Conservation (phyloP, 2,329 filamentous ascomycete genomes). For the Lachnellula willkommii region DNA sequence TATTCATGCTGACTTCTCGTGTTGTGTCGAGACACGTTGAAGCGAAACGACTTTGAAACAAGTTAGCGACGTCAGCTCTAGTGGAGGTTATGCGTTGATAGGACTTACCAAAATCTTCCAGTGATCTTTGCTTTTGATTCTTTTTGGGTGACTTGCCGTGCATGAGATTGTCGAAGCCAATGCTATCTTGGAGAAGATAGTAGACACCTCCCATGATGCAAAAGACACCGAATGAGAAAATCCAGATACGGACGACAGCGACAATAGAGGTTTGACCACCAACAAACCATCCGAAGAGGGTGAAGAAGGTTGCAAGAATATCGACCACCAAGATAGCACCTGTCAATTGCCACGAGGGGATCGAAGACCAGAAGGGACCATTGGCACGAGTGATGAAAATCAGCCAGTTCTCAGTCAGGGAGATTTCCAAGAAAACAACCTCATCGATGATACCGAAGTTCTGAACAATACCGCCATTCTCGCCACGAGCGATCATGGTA, state of each 20-base stretch:
- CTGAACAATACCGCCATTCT: slow-evolving; percentile 79
- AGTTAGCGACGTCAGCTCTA: slow-evolving; percentile 41
- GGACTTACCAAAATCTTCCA: slow-evolving; percentile 82
- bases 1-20: slow-evolving; percentile 75
- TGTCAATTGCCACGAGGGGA: slow-evolving; percentile 78
- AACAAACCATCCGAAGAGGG: slow-evolving; percentile 78
- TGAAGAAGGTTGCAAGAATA: slow-evolving; percentile 79
- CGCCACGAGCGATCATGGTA: slow-evolving; percentile 66
- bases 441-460: slow-evolving; percentile 79
- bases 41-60: slow-evolving; percentile 67
- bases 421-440: slow-evolving; percentile 84
- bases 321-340: slow-evolving; percentile 78
- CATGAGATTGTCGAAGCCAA: slow-evolving; percentile 86
- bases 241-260: slow-evolving; percentile 81
- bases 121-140: slow-evolving; percentile 74
- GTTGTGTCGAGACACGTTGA: slow-evolving; percentile 85
- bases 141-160: slow-evolving; percentile 81
- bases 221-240: slow-evolving; percentile 87
- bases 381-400: slow-evolving; percentile 95
- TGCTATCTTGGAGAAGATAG: slow-evolving; percentile 76
- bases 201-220: slow-evolving; percentile 70
- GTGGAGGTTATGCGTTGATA: slow-evolving; percentile 1
- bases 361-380: slow-evolving; percentile 85
- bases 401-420: slow-evolving; percentile 89
- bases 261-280: slow-evolving; percentile 68